Conservation (phyloP, 1,139 yeast species). For the Kodamaea suecica region DNA sequence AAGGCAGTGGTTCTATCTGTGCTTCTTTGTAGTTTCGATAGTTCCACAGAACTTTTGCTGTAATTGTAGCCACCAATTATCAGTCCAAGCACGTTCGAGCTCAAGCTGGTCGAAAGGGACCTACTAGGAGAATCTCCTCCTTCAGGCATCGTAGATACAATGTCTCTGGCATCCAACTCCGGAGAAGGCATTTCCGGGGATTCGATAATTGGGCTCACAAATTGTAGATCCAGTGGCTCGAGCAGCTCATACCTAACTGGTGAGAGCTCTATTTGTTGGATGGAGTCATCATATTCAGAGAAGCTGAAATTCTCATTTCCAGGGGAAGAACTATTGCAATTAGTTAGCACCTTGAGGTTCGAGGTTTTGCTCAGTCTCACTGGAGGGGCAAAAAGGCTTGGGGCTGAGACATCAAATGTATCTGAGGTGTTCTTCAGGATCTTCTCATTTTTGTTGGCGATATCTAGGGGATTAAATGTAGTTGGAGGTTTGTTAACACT, state of each 20-base stretch:
- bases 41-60: conserved; percentile 25
- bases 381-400: conserved; percentile 7
- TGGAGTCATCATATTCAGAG: conserved; percentile 27
- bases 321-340: neutral
- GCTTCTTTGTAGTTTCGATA: conserved; percentile 7
- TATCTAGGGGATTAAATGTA: conserved; percentile 10
- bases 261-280: conserved; percentile 23
- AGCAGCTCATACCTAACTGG: conserved; percentile 13
- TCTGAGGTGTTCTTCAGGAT: neutral
- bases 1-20: conserved; percentile 4
- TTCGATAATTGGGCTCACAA: conserved; percentile 15
- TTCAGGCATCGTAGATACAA: neutral
- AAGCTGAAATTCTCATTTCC: conserved; percentile 19
- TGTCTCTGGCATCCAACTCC: neutral
- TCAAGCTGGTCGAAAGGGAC: conserved; percentile 12
- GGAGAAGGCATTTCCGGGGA: conserved; percentile 11
- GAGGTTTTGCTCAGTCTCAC: conserved; percentile 1
- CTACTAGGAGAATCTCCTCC: conserved; percentile 2
- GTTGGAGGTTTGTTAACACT: conserved; percentile 7
- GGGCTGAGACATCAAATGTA: conserved; percentile 5
- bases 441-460: conserved; percentile 3
- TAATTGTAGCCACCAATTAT: conserved; percentile 32
- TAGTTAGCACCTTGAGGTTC: neutral
- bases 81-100: conserved; percentile 26
- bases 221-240: conserved; percentile 5